Evolutionary conservation across 306 rosid species (phyloP).

Genomic region (Fagus crenata): DNA sequence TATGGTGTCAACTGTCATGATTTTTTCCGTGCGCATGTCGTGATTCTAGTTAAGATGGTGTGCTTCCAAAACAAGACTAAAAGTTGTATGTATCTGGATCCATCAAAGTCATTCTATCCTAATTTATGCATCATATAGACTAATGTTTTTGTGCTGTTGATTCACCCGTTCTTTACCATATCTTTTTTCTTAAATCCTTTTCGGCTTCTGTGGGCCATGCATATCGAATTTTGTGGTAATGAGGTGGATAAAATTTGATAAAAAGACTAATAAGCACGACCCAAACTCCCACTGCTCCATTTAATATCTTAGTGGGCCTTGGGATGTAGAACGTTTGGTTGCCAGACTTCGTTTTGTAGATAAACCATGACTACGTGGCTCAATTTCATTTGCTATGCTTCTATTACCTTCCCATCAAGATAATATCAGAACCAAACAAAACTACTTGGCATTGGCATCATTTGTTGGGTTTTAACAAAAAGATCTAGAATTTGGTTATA

Average conservation of each 20-base stretch:
- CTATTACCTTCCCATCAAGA: constrained; percentile 47
- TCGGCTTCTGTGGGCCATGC: constrained; percentile 28
- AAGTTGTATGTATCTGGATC: too few relatives aligned
- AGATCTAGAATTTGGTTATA: background rate
- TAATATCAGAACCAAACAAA: constrained; percentile 31
- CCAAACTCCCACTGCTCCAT: background rate
- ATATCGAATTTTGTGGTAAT: constrained; percentile 23
- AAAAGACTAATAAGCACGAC: background rate
- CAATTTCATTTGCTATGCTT: constrained; percentile 38
- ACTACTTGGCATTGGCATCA: constrained; percentile 6
- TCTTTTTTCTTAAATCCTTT: background rate
- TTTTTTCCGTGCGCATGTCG: too few relatives aligned
- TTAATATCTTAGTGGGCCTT: background rate
- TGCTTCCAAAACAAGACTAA: too few relatives aligned
- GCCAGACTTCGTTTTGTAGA: constrained; percentile 37
- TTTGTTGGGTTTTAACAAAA: background rate
- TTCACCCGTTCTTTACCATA: background rate
- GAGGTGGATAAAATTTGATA: constrained; percentile 22
- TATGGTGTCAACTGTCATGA: too few relatives aligned
- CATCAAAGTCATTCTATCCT: too few relatives aligned
- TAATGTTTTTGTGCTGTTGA: background rate
- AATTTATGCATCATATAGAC: background rate
- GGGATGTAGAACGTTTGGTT: constrained; percentile 40
- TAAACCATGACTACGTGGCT: constrained; percentile 62
- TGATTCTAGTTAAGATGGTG: too few relatives aligned